phyloP scores from a whole-genome alignment of 257 asterid genomes.

The Hygrophila difformis region DNA sequence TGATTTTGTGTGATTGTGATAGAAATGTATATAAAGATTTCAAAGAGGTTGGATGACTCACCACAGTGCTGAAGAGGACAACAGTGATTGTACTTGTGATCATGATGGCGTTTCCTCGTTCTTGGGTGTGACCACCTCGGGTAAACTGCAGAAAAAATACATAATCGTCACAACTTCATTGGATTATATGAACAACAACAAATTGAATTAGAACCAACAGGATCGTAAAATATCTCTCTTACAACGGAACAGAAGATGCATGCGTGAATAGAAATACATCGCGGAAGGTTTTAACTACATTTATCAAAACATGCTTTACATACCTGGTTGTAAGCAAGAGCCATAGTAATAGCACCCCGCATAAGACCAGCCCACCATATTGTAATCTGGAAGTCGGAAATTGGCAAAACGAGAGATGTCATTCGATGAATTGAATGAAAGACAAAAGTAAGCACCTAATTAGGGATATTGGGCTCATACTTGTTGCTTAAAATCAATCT shows the following conservation, averaged over 20 bases:
- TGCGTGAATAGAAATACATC: no score
- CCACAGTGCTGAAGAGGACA: slow-evolving; percentile 16
- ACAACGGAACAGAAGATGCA: no score
- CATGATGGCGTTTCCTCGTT: slow-evolving; percentile 5
- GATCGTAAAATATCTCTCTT: no score
- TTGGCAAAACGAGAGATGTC: not conserved
- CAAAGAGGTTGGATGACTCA: not conserved
- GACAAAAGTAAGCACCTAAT: not conserved
- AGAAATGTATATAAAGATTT: no score
- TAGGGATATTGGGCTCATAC: not conserved
- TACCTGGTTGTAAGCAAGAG: slow-evolving; percentile 15
- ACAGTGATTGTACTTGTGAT: slow-evolving; percentile 12
- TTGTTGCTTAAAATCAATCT: not conserved
- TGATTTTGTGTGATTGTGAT: no score
- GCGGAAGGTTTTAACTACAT: no score
- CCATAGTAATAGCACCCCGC: slow-evolving; percentile 11
- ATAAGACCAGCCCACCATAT: slow-evolving; percentile 16
- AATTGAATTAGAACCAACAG: no score
- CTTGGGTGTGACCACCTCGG: slow-evolving; percentile 4
- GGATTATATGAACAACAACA: no score
- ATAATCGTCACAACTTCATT: no score
- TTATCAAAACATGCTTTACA: not conserved
- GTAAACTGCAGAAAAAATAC: not conserved
- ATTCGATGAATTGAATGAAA: not conserved
- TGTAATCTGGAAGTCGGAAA: not conserved